Evolutionary conservation across 2,329 filamentous ascomycete genomes (phyloP), one percentile per base, ranked within the genome.

Genomic region (Alternaria sp.): DNA sequence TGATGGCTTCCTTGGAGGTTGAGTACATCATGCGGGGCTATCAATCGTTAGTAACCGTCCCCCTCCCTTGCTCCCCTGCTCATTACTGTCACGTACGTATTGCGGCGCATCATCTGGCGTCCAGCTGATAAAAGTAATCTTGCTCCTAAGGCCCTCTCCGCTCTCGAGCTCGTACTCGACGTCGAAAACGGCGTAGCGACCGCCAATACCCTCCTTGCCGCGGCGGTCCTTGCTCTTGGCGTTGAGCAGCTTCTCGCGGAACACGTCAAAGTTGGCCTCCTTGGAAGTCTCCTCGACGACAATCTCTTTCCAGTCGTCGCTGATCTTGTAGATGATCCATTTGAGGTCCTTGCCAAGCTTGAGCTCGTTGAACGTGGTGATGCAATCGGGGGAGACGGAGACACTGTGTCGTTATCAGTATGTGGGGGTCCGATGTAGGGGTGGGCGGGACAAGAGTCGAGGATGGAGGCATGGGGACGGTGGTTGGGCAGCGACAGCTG

Each of bases 11-110:
- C 84, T 94, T 95, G 80, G 91, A 95, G 51, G 91, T 91, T 72
- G 91, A 90, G 84, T 94, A 95, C 79, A 93, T 85, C 91, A 95
- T 95, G 85, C 93, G 93, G 80, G 89, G 85, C 91, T 93, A 68
- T 57, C 8, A 23, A 1, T n/a, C 3, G 52, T 73, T 41, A 73
- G 67, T 48, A 5, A 23, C 31, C 14, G 11, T 45, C n/a, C 4
- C 21, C 17, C 14, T 14, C 17, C 9, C 5, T 8, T 8, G 4
- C 5, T 13, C 28, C 39, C 13, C 6, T 0, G 24, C n/a, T 21
- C n/a, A 5, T 14, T 13, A 17, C 17, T 8, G 13, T 34, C 8
- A 81, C 86, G 79, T 77, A 93, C 91, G 84, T 89, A 89, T 80
- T 93, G 84, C 68, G 85, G 82, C 66, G 91, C 90, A 85, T 92